These are phyloP conservation scores for Tagetes patula DNA, from an alignment of 129 eudicot species.

Conservation along the genomic window DNA sequence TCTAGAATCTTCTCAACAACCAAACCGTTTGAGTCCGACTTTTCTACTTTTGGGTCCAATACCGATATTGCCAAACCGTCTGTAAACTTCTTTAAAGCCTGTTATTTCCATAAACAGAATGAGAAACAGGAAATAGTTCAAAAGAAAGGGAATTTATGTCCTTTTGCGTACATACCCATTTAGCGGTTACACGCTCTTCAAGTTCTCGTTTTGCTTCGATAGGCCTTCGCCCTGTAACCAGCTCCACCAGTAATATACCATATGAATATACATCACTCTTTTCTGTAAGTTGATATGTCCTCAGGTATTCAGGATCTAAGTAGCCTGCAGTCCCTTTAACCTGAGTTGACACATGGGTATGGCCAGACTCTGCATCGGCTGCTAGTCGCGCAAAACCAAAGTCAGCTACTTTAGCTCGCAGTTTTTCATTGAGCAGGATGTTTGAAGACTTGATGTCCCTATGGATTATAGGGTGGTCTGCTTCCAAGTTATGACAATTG, in stretches of 20 bases:
- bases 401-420: constrained; percentile 93
- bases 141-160: neutral
- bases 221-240: constrained; percentile 85
- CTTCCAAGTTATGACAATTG: constrained; percentile 14
- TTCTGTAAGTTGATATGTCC: constrained; percentile 79
- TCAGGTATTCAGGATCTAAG: constrained; percentile 92
- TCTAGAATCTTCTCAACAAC: constrained; percentile 74
- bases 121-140: neutral
- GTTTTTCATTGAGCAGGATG: constrained; percentile 74
- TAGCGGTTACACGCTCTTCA: constrained; percentile 69
- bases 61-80: constrained; percentile 58
- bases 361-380: constrained; percentile 60
- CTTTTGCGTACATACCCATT: constrained; percentile 61
- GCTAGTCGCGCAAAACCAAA: constrained; percentile 86
- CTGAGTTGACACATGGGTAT: constrained; percentile 92
- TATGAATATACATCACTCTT: constrained; percentile 95
- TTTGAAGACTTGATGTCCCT: constrained; percentile 96
- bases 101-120: constrained; percentile 20
- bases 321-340: constrained; percentile 99
- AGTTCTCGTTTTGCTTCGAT: constrained; percentile 67
- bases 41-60: constrained; percentile 71
- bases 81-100: constrained; percentile 77
- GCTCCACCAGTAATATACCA: constrained; percentile 85
- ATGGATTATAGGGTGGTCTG: constrained; percentile 92
- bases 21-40: constrained; percentile 49